Percentiles rank a stretch among this genome's conserved stretches.
Conservation (phyloP, 331 rosid genomes). For the Acacia pycnantha region DNA sequence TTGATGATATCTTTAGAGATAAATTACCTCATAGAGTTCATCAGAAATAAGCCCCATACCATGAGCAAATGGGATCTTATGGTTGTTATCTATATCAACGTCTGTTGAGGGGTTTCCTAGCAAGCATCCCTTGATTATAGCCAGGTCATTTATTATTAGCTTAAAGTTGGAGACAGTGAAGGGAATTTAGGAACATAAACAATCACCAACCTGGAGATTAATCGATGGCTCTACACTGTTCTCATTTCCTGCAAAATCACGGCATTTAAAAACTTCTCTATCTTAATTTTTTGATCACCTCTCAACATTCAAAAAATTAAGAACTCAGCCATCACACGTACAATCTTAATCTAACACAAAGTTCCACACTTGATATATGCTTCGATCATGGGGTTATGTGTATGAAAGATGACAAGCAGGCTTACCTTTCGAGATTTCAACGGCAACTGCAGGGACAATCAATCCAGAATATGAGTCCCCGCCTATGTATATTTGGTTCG, state of each 20-base stretch:
- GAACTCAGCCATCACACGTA: neutral
- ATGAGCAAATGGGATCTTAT: slow-evolving; percentile 36
- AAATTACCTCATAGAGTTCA: slow-evolving; percentile 41
- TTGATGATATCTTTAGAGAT: neutral
- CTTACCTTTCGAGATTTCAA: slow-evolving; percentile 39
- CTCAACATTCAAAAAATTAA: neutral
- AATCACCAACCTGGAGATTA: slow-evolving; percentile 38
- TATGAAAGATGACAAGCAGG: neutral
- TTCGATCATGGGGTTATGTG: neutral
- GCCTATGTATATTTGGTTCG: slow-evolving; percentile 37
- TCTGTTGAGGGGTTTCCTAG: slow-evolving; percentile 38
- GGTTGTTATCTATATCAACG: neutral
- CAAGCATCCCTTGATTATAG: slow-evolving; percentile 38
- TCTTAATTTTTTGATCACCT: too few species aligned
- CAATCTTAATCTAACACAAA: neutral
- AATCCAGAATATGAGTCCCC: slow-evolving; percentile 53
- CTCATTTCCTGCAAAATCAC: slow-evolving; percentile 35
- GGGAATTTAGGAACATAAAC: neutral
- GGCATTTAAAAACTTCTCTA: neutral
- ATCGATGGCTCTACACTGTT: slow-evolving; percentile 20
- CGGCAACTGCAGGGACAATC: slow-evolving; percentile 29
- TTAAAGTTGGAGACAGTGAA: neutral
- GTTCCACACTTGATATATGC: neutral
- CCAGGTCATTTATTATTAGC: neutral
- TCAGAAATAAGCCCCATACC: slow-evolving; percentile 50